Evolutionary conservation across 306 rosid genomes (phyloP), one percentile per base, ranked within the genome.

Genomic region (Glycine latifolia): DNA sequence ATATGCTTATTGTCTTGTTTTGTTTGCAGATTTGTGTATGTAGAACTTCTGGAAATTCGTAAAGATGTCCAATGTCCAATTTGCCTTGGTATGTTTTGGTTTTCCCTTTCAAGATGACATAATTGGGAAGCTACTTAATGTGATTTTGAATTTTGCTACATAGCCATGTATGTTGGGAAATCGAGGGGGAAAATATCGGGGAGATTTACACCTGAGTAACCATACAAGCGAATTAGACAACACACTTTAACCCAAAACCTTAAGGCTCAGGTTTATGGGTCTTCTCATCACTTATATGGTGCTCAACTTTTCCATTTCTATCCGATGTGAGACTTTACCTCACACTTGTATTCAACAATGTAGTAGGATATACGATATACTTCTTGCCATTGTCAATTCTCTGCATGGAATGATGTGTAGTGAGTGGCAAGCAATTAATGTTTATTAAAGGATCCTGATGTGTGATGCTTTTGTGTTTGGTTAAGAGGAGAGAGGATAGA

Each of bases 41-140:
- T 92, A 3, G 91, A 88, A 82, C 90, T 94, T 65, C 79, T 66
- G 31, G 92, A 89, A 56, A 81, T 94, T 77, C 96, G 97, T 2
- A 94, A 91, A 85, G 98, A 94, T 85, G 96, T 94, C 61, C 97
- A 94, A 76, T 94, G 98, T 84, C 98, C 98, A 69, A 94, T 94
- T 87, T 94, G 98, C 86, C 98, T 94, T 12, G 98, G 98, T 94
- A 88, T 79, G 76, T 83, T 87, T 81, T 46, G 75, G 15, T 58
- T 79, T 83, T 6, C 78, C 81, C 83, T 69, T 86, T 79, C 67
- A 54, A 41, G 39, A 33, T 73, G 55, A 6, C 60, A 53, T 63
- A 61, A 55, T 53, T 86, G 52, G 8, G 59, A 44, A 16, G 52
- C 61, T 50, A 63, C 49, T 65, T 78, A 16, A 41, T 71, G 61